These are phyloP conservation scores for Aspergillus persii DNA, from an alignment of 2,329 filamentous ascomycete species.

Conservation along the genomic window DNA sequence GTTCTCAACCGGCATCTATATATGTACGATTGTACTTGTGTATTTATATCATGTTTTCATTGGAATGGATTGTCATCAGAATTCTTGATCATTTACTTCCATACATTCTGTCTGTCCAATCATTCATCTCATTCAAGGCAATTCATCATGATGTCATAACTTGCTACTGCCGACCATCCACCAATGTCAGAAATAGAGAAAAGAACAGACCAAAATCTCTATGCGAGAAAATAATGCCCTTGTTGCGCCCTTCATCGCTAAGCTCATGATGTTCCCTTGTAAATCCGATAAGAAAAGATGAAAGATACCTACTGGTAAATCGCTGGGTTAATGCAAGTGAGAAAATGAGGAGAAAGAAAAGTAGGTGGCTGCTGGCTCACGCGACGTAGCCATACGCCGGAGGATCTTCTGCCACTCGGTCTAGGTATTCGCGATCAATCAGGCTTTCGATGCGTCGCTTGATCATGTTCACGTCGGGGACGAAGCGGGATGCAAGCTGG, in stretches of 20 bases:
- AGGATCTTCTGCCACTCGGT: conserved; percentile 43
- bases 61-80: no score
- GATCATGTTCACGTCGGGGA: conserved; percentile 53
- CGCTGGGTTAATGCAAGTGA: background rate
- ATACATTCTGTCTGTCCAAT: background rate
- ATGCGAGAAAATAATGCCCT: background rate
- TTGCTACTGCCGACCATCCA: background rate
- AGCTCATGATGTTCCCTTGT: conserved; percentile 11
- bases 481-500: conserved; percentile 49
- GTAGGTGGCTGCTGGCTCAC: conserved; percentile 12
- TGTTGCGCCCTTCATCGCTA: conserved; percentile 24
- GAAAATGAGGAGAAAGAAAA: background rate
- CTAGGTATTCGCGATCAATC: conserved; percentile 54
- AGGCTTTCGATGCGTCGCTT: conserved; percentile 54
- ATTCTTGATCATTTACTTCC: background rate
- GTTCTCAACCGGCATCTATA: no score
- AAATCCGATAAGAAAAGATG: background rate
- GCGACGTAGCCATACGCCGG: conserved; percentile 48
- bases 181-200: background rate
- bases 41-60: no score
- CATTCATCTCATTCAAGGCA: background rate
- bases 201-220: conserved; percentile 9
- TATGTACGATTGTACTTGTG: no score
- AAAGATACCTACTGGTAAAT: background rate
- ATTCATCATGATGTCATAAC: background rate